Evolutionary conservation across 2,329 filamentous ascomycete genomes (phyloP).

Genomic region (Chaetoscypha palmicola): DNA sequence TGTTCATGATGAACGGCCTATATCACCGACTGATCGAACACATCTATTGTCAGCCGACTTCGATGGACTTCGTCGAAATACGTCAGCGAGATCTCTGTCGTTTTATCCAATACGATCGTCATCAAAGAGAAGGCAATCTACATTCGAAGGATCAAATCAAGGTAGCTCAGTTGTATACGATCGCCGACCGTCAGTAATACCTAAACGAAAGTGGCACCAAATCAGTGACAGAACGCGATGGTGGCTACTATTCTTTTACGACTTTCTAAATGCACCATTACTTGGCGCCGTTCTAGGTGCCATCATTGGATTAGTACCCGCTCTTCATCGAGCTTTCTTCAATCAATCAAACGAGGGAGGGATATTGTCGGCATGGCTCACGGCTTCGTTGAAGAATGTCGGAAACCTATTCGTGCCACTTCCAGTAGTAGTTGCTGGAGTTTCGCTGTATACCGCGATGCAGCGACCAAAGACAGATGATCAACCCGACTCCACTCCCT

Average conservation of each 20-base stretch:
- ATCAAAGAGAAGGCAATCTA: conserved; percentile 1
- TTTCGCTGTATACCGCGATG: conserved; percentile 53
- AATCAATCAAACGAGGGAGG: conserved; percentile 49
- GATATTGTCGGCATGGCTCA: conserved; percentile 61
- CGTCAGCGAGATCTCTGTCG: conserved; percentile 16
- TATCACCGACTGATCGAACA: conserved; percentile 35
- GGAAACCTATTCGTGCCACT: conserved; percentile 57
- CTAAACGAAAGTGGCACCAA: conserved; percentile 24
- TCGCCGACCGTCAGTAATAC: conserved; percentile 25
- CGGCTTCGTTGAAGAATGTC: conserved; percentile 52
- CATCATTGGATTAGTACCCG: conserved; percentile 51
- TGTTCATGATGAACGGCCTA: conserved; percentile 26
- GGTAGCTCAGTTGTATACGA: conserved; percentile 8
- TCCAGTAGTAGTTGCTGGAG: conserved; percentile 59
- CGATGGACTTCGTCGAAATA: conserved; percentile 5
- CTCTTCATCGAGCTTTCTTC: conserved; percentile 57
- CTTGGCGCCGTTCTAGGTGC: conserved; percentile 53
- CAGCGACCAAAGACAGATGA: conserved; percentile 38
- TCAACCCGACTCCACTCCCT: conserved; percentile 37
- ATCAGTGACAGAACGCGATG: conserved; percentile 28
- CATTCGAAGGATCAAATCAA: background rate
- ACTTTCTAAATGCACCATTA: conserved; percentile 55
- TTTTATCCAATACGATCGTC: conserved; percentile 30
- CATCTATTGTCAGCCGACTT: conserved; percentile 38
- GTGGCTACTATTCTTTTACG: conserved; percentile 34